phyloP scores from a whole-genome alignment of 495 filamentous ascomycete genomes.

The Podospora pseudocomata region DNA sequence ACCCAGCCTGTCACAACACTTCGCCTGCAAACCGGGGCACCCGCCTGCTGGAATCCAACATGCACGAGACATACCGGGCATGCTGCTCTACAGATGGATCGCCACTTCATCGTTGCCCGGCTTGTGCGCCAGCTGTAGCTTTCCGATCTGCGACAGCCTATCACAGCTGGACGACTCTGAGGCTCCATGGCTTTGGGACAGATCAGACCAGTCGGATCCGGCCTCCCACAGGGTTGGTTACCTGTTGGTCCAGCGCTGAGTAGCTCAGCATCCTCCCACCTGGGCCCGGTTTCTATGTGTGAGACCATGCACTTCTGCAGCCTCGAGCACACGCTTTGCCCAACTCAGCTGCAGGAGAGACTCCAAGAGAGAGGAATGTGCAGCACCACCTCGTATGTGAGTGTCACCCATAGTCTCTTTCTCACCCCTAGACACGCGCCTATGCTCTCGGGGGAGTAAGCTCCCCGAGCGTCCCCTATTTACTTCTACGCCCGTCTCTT shows the following conservation, averaged over 20 bases:
- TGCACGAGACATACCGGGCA: conserved; percentile 11
- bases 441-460: conserved; percentile 11
- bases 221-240: neutral
- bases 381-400: conserved; percentile 10
- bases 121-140: conserved; percentile 20
- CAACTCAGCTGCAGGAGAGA: conserved; percentile 18
- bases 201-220: conserved; percentile 7
- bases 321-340: conserved; percentile 23
- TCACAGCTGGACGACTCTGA: conserved; percentile 16
- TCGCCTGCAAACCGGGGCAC: conserved; percentile 17
- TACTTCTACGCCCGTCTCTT: conserved; percentile 13
- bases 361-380: conserved; percentile 4
- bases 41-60: conserved; percentile 13
- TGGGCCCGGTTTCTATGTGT: conserved; percentile 13
- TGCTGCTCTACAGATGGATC: conserved; percentile 11
- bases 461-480: conserved; percentile 15
- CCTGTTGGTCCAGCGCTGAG: neutral
- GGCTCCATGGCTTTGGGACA: conserved; percentile 22
- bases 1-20: conserved; percentile 16
- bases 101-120: conserved; percentile 27
- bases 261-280: neutral
- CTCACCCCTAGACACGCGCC: neutral
- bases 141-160: conserved; percentile 20
- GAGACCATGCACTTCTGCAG: conserved; percentile 26
- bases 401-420: neutral